phyloP scores from a whole-genome alignment of 179 eudicot genomes.

The Monotropa hypopitys region DNA sequence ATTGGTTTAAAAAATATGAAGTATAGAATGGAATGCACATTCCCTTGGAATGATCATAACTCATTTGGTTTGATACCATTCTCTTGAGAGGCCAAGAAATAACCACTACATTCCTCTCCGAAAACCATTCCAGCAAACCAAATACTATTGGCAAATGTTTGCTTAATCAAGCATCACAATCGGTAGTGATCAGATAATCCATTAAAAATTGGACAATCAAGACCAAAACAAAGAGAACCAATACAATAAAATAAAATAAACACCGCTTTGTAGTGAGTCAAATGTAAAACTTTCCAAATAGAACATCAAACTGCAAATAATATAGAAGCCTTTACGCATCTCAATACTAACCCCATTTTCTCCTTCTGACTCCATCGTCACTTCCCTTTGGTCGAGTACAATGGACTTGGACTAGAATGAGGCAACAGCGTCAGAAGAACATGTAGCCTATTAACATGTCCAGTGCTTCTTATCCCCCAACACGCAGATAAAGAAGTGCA shows the following conservation, averaged over 20 bases:
- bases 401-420: conserved; percentile 9
- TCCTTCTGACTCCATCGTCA: conserved; percentile 46
- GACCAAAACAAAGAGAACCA: neutral
- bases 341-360: conserved; percentile 39
- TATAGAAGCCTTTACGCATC: neutral
- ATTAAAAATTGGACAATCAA: neutral
- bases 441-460: neutral
- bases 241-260: neutral
- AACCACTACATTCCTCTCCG: neutral
- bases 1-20: neutral
- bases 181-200: neutral
- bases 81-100: neutral
- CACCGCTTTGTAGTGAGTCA: neutral
- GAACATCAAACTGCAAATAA: neutral
- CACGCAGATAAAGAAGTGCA: neutral
- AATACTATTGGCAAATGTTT: neutral
- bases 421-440: neutral
- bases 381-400: conserved; percentile 8
- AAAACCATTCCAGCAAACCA: neutral
- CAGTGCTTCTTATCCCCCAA: conserved; percentile 3
- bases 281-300: neutral
- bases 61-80: neutral
- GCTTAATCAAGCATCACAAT: conserved; percentile 1
- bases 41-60: neutral
- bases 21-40: neutral